These are phyloP conservation scores for Plantago elongata DNA, from an alignment of 257 asterid species.

Conservation along the genomic window DNA sequence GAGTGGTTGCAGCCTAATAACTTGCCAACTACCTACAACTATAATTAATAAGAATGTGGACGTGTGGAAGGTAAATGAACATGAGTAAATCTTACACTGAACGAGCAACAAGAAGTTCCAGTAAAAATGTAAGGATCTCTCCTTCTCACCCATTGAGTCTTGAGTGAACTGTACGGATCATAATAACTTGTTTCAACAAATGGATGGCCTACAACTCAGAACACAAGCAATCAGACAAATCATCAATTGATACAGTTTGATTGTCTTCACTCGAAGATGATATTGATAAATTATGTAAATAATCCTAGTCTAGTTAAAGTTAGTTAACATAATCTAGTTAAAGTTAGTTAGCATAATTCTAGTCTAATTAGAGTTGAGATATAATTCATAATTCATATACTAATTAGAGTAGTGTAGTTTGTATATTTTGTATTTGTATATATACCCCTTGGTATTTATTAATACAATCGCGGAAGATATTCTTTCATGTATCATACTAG, in stretches of 20 bases:
- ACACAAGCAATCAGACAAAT: constrained; percentile 14
- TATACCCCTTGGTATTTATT: too few species aligned
- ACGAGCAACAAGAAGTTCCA: constrained; percentile 62
- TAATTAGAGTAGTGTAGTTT: too few species aligned
- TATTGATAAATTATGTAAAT: too few species aligned
- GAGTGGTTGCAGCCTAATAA: not conserved
- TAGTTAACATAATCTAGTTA: too few species aligned
- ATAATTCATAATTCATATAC: too few species aligned
- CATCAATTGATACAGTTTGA: not conserved
- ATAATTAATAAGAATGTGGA: not conserved
- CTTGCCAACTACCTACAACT: not conserved
- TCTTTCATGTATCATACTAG: too few species aligned
- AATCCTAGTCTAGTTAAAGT: too few species aligned
- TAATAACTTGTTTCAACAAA: constrained; percentile 60
- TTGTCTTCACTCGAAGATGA: too few species aligned
- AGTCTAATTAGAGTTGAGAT: too few species aligned
- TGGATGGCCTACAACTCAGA: constrained; percentile 56
- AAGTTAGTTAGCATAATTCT: too few species aligned
- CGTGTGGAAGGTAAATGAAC: not conserved
- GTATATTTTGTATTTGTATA: too few species aligned
- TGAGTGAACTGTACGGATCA: constrained; percentile 74
- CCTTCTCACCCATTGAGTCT: constrained; percentile 49
- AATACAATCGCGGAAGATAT: too few species aligned
- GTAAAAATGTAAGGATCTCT: constrained; percentile 61
- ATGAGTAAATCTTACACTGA: constrained; percentile 43